Conservation (phyloP, 352 stramenopile genomes). For the Phytophthora agathidicida region DNA sequence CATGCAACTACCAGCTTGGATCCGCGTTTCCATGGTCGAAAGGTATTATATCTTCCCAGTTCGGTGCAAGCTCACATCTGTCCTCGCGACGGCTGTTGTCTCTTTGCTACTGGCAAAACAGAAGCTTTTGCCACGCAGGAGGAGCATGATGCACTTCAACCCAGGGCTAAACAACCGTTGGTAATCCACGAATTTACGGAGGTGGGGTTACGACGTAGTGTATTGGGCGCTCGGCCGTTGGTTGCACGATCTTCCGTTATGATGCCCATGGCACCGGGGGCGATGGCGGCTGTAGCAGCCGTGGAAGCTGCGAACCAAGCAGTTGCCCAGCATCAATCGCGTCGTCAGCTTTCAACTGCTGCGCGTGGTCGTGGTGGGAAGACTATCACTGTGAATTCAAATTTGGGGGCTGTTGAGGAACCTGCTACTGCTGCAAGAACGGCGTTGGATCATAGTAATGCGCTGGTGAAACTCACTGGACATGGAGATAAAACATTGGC, state of each 20-base stretch:
- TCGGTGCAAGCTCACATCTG: slow-evolving; percentile 53
- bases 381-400: slow-evolving; percentile 8
- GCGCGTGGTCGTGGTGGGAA: neutral
- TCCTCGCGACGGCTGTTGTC: slow-evolving; percentile 46
- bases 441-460: slow-evolving; percentile 27
- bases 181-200: slow-evolving; percentile 48
- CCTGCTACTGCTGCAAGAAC: slow-evolving; percentile 16
- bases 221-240: slow-evolving; percentile 18
- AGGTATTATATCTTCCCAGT: slow-evolving; percentile 40
- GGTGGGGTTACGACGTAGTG: slow-evolving; percentile 32
- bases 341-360: slow-evolving; percentile 28
- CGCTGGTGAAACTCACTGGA: slow-evolving; percentile 48
- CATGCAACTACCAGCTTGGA: slow-evolving; percentile 56
- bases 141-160: neutral
- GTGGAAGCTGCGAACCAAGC: slow-evolving; percentile 40
- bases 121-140: slow-evolving; percentile 3
- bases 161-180: slow-evolving; percentile 11
- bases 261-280: slow-evolving; percentile 21
- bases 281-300: slow-evolving; percentile 31
- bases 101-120: slow-evolving; percentile 47
- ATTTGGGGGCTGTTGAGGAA: slow-evolving; percentile 1
- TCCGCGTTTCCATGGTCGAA: slow-evolving; percentile 49
- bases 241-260: slow-evolving; percentile 42
- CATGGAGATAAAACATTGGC: slow-evolving; percentile 49
- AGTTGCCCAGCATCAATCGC: slow-evolving; percentile 22